Evolutionary conservation across 208 protist species (phyloP), one percentile per base, ranked within the genome.

Genomic region (Balamuthia mandrillaris): DNA sequence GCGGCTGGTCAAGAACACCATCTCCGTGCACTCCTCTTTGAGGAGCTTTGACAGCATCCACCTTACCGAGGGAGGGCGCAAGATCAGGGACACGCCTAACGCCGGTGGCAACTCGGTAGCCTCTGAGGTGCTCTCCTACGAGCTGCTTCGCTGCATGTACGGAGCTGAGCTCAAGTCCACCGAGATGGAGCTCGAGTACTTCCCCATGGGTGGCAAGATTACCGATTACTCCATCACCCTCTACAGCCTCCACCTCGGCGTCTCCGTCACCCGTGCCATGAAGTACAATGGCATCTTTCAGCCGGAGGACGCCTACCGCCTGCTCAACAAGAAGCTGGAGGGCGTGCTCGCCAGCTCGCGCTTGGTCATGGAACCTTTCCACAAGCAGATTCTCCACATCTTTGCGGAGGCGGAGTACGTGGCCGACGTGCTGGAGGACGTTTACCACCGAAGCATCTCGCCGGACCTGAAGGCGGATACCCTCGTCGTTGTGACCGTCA

Each of bases 371-470:
- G 66, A 75, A 1, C 66, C 66, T 45, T 75, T 75, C 66, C 66
- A 75, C 66, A 75, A 75, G 66, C 66, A 75, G 44, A 45, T 75
- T 18, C 66, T 75, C 66, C 66, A 75, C 66, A 75, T 75, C 66
- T 75, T 75, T 52, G 66, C 66, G 42, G 66, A 75, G 66, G 54
- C 47, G 44, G 66, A 75, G 66, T 75, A 75, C 66, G 39, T 75
- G 1, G 66, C 66, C 66, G 44, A 75, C 44, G 66, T 75, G 21
- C 66, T 75, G 2, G 66, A 75, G 41, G 66, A 75, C 41, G 4
- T 75, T 5, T 75, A 75, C 42, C 1, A 75, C 66, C 16, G 42
- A 29, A 56, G 42, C 42, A 7, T 75, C 44, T 56, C 66, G 42
- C 42, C 47, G 29, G 66, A 75, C 21, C 47, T 75, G 42, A 75